Conservation (phyloP, 192 early-diverging fungal species). For the Gryganskiella cystojenkinii region DNA sequence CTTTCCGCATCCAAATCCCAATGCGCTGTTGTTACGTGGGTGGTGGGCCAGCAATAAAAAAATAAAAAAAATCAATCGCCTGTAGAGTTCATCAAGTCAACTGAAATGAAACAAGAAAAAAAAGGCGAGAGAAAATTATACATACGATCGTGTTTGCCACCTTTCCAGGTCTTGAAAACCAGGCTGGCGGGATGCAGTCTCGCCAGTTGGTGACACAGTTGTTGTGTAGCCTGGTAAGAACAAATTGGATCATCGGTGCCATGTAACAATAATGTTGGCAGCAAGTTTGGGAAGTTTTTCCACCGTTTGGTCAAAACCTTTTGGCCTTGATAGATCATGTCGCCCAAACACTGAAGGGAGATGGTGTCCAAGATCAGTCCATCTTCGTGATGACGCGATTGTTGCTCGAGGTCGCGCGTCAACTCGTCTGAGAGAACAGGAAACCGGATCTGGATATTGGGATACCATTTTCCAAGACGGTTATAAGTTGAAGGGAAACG, state of each 20-base stretch:
- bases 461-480: conserved; percentile 44
- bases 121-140: not conserved
- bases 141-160: conserved; percentile 41
- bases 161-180: conserved; percentile 34
- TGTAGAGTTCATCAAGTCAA: too few relatives aligned
- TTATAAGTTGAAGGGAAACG: conserved; percentile 38
- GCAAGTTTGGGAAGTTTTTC: conserved; percentile 32
- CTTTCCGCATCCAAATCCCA: conserved; percentile 34
- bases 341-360: conserved; percentile 38
- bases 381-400: conserved; percentile 19
- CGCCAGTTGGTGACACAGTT: conserved; percentile 1
- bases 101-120: not conserved
- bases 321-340: conserved; percentile 50
- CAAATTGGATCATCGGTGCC: conserved; percentile 42
- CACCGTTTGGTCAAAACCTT: conserved; percentile 37
- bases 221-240: conserved; percentile 18
- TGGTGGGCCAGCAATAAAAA: not conserved
- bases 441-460: conserved; percentile 15
- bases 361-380: conserved; percentile 27
- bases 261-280: conserved; percentile 32
- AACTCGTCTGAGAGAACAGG: conserved; percentile 17
- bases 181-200: conserved; percentile 13
- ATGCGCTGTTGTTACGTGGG: conserved; percentile 14
- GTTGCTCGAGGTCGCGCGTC: conserved; percentile 23
- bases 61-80: not conserved